Evolutionary conservation across 495 filamentous ascomycete species (phyloP).

Genomic region (Viridothelium virens): DNA sequence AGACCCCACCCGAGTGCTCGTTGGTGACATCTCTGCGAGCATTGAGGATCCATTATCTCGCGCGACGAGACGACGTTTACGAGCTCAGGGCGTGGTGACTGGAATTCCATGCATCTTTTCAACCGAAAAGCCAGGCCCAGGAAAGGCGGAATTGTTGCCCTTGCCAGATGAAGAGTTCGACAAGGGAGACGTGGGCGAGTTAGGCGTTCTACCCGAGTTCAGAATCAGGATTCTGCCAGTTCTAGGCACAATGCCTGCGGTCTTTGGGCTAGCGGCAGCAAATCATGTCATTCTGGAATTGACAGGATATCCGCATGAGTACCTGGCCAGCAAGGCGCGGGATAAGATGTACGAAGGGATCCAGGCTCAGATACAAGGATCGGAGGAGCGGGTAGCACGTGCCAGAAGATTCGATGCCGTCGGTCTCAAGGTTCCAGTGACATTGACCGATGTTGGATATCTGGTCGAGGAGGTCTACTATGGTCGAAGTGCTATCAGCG

Average conservation of each 20-base stretch:
- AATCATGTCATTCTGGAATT: slow-evolving; percentile 86
- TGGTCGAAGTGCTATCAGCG: slow-evolving; percentile 75
- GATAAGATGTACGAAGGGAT: slow-evolving; percentile 88
- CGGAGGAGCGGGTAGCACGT: slow-evolving; percentile 62
- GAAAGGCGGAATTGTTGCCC: slow-evolving; percentile 82
- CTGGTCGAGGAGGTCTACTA: slow-evolving; percentile 82
- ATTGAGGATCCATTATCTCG: slow-evolving; percentile 86
- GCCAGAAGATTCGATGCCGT: slow-evolving; percentile 51
- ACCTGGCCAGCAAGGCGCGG: slow-evolving; percentile 67
- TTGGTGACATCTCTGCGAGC: slow-evolving; percentile 84
- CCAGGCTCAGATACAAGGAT: slow-evolving; percentile 59
- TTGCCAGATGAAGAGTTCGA: slow-evolving; percentile 80
- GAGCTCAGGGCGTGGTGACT: slow-evolving; percentile 66
- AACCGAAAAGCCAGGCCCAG: slow-evolving; percentile 81
- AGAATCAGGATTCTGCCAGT: slow-evolving; percentile 89
- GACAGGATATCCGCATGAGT: slow-evolving; percentile 81
- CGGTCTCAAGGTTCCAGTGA: slow-evolving; percentile 72
- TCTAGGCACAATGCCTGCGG: slow-evolving; percentile 90
- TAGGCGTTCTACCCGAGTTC: slow-evolving; percentile 86
- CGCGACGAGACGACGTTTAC: slow-evolving; percentile 69
- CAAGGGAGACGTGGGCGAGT: slow-evolving; percentile 79
- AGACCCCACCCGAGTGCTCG: slow-evolving; percentile 83
- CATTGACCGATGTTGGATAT: slow-evolving; percentile 71
- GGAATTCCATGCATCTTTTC: slow-evolving; percentile 92
- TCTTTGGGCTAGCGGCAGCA: slow-evolving; percentile 84